These are phyloP conservation scores for Paramecium pentaurelia DNA, from an alignment of 73 alveolate species.

Conservation along the genomic window DNA sequence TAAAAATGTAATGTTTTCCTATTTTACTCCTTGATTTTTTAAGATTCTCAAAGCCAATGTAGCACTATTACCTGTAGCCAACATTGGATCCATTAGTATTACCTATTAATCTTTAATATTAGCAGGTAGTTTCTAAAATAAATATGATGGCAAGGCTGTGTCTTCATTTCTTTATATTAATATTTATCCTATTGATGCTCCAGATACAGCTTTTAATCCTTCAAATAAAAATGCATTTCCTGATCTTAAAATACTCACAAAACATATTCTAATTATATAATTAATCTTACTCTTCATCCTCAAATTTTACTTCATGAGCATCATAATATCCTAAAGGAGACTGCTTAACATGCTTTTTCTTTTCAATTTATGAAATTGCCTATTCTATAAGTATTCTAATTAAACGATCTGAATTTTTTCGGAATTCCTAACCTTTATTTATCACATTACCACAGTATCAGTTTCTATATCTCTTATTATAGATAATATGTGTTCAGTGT, in stretches of 20 bases:
- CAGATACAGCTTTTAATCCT: constrained; percentile 70
- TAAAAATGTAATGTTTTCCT: constrained; percentile 76
- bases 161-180: constrained; percentile 78
- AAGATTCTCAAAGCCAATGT: constrained; percentile 63
- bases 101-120: constrained; percentile 63
- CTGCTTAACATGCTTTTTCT: constrained; percentile 43
- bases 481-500: constrained; percentile 41
- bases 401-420: constrained; percentile 73
- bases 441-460: constrained; percentile 4
- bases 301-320: constrained; percentile 60
- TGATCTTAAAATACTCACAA: constrained; percentile 80
- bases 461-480: constrained; percentile 47
- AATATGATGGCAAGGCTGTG: constrained; percentile 67
- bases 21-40: constrained; percentile 70
- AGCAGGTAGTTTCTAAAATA: constrained; percentile 75
- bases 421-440: constrained; percentile 54
- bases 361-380: constrained; percentile 69
- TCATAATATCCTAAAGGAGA: constrained; percentile 71
- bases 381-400: constrained; percentile 74
- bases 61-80: constrained; percentile 84
- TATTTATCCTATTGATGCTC: constrained; percentile 75
- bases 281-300: constrained; percentile 58
- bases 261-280: constrained; percentile 22
- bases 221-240: constrained; percentile 75
- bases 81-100: constrained; percentile 84